Conservation (phyloP, 257 asterid species). For the Solanum medicagineum region DNA sequence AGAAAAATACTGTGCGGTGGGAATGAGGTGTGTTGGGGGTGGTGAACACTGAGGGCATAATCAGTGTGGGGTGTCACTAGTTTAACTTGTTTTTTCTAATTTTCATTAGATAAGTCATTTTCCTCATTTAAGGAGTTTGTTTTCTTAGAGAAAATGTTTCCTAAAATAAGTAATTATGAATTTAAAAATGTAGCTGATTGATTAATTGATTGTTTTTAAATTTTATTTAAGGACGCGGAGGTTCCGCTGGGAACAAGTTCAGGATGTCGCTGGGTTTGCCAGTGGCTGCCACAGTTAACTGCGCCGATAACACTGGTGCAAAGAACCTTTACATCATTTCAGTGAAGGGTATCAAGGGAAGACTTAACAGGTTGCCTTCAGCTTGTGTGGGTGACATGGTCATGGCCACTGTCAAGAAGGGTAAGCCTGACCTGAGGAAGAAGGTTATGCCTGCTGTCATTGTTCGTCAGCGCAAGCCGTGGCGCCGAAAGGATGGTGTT, state of each 20-base stretch:
- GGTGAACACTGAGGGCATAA: no score
- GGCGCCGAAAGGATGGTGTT: conserved; percentile 78
- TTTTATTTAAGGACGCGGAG: conserved; percentile 42
- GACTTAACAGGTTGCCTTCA: conserved; percentile 57
- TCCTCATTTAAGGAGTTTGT: no score
- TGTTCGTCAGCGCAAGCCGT: conserved; percentile 61
- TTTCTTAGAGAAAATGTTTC: no score
- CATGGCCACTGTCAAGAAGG: conserved; percentile 69
- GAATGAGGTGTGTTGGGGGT: no score
- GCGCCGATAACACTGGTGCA: conserved; percentile 59
- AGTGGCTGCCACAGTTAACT: conserved; percentile 61
- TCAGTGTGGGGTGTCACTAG: no score
- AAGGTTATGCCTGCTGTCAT: conserved; percentile 67
- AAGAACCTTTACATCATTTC: conserved; percentile 58
- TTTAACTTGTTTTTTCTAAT: no score
- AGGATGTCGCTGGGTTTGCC: conserved; percentile 70
- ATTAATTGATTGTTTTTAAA: background rate
- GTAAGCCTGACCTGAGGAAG: conserved; percentile 67
- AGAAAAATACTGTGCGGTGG: no score
- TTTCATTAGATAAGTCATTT: no score
- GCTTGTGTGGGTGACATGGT: conserved; percentile 75
- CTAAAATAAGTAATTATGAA: background rate
- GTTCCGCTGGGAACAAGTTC: conserved; percentile 63
- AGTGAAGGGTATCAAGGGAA: conserved; percentile 58
- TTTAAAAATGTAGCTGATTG: background rate